Conservation (phyloP, 2,329 filamentous ascomycete genomes). For the Pestalotiopsis sp. region DNA sequence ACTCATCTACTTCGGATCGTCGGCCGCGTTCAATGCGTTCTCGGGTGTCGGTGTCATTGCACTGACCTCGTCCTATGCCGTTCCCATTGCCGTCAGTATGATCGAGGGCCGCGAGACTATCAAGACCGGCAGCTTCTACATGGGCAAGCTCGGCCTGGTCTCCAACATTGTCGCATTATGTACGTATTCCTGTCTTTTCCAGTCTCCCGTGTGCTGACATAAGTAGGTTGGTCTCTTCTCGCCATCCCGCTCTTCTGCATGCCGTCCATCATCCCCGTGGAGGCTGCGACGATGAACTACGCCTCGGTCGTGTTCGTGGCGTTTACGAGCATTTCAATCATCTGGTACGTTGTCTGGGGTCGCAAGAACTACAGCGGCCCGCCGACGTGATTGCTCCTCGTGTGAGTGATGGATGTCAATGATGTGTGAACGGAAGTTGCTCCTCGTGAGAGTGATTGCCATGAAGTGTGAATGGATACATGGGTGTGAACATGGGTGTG, state of each 20-base stretch:
- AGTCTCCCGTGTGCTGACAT: slow-evolving; percentile 28
- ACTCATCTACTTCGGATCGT: slow-evolving; percentile 70
- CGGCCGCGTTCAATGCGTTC: slow-evolving; percentile 73
- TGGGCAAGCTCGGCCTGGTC: slow-evolving; percentile 62
- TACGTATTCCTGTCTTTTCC: slow-evolving; percentile 1
- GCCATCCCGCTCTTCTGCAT: slow-evolving; percentile 77
- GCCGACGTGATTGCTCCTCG: slow-evolving; percentile 7
- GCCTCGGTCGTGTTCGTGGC: slow-evolving; percentile 74
- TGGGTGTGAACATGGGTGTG: neutral
- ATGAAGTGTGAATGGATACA: neutral
- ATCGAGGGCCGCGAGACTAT: slow-evolving; percentile 63
- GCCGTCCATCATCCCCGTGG: slow-evolving; percentile 63
- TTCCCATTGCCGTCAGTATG: slow-evolving; percentile 67
- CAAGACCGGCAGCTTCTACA: slow-evolving; percentile 58
- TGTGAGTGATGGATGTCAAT: neutral
- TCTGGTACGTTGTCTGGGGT: slow-evolving; percentile 73
- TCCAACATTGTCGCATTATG: slow-evolving; percentile 59
- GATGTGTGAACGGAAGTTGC: neutral
- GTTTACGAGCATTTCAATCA: slow-evolving; percentile 61
- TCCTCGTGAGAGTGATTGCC: neutral
- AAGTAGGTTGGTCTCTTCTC: slow-evolving; percentile 64
- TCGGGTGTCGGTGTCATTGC: slow-evolving; percentile 72
- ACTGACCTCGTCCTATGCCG: slow-evolving; percentile 69
- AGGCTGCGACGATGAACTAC: slow-evolving; percentile 67
- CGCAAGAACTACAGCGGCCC: slow-evolving; percentile 66